These are phyloP conservation scores for Nephelium lappaceum DNA, from an alignment of 345 rosid species.

Conservation along the genomic window DNA sequence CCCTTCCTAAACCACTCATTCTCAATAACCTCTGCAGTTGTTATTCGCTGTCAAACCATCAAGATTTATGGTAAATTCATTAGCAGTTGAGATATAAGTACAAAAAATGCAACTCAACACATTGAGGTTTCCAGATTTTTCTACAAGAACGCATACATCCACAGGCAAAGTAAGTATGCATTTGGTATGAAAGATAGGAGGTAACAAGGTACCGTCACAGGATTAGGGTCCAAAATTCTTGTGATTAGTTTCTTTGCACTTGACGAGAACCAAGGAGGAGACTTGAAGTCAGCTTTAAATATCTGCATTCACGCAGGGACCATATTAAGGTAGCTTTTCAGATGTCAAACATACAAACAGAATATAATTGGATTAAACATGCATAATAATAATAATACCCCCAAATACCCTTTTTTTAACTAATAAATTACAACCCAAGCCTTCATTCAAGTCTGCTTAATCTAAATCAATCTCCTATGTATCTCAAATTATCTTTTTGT, in stretches of 20 bases:
- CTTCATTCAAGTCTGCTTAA: too few relatives aligned
- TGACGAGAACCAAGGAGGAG: conserved; percentile 96
- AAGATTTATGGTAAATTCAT: conserved; percentile 20
- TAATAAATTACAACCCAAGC: too few relatives aligned
- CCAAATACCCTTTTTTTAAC: too few relatives aligned
- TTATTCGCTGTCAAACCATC: conserved; percentile 73
- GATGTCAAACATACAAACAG: conserved; percentile 2
- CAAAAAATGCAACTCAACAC: conserved; percentile 10
- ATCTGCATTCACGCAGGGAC: conserved; percentile 57
- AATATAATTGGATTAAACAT: not conserved
- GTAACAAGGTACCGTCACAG: conserved; percentile 59
- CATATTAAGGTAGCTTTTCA: conserved; percentile 1
- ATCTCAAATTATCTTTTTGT: too few relatives aligned
- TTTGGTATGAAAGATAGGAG: conserved; percentile 5
- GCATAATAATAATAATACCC: not conserved
- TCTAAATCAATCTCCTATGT: too few relatives aligned
- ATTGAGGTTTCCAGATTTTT: not conserved
- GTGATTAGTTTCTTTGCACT: conserved; percentile 90
- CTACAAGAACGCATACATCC: conserved; percentile 6
- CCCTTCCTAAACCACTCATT: conserved; percentile 99
- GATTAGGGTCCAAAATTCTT: conserved; percentile 92
- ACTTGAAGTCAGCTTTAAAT: conserved; percentile 83
- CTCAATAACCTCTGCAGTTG: conserved; percentile 75
- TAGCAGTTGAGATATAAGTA: not conserved
- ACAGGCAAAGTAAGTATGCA: conserved; percentile 1